Evolutionary conservation across 2,329 filamentous ascomycete species (phyloP), one percentile per base, ranked within the genome.

Genomic region (Sphaerostilbella broomeana): DNA sequence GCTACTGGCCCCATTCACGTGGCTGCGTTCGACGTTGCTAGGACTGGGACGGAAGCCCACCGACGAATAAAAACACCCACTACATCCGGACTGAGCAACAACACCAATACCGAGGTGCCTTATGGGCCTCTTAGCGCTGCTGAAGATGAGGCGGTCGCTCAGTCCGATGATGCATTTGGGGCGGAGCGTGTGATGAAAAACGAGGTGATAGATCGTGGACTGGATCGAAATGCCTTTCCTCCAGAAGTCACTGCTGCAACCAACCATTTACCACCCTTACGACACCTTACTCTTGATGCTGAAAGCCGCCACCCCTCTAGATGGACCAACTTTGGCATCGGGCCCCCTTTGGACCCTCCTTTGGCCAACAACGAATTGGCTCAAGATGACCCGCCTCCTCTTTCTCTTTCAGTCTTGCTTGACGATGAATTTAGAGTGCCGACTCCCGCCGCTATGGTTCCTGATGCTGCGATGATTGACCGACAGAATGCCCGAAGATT

Each of bases 401-500:
- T 43, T 28, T 43, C 42, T 35, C 42, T 38, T 25, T 38, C 36
- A 24, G 36, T 38, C 31, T 40, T 40, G 38, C 28, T 36, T 21
- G 44, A 49, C 21, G 43, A 47, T 19, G 44, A 48, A 35, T 38
- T 47, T 40, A 50, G 51, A 38, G 58, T 69, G 17, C 55, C 61
- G 11, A 73, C 70, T 22, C 72, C 73, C 33, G 65, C 62, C 36
- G 55, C 73, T 39, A 60, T 69, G 47, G 52, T 72, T 30, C 70
- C 71, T 36, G 49, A 66, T 56, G 48, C 59, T 40, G 57, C 56
- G 27, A 57, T 61, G 59, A 50, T 61, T 27, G 47, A 61, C 43
- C 54, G 62, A 38, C 54, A 70, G 38, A 64, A 67, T 31, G 63
- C 60, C 16, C 64, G 59, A 38, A 70, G 63, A 32, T 50, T 73